Percentiles rank a stretch among this genome's conserved stretches.
phyloP scores from a whole-genome alignment of 805 yeast species.

The Lipomyces lipofer region DNA sequence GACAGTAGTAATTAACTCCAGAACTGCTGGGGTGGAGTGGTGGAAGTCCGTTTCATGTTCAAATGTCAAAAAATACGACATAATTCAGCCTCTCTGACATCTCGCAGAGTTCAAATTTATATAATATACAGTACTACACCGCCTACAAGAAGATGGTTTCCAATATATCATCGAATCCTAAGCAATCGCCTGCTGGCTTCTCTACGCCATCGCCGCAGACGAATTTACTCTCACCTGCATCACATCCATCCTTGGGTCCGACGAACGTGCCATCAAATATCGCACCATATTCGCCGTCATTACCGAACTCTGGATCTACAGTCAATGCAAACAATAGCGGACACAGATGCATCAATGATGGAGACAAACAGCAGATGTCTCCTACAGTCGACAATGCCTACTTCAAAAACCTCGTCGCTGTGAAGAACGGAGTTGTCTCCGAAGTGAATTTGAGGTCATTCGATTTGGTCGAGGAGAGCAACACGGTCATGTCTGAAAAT shows the following conservation, averaged over 20 bases:
- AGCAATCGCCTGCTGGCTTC: conserved; percentile 17
- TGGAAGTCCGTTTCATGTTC: no score
- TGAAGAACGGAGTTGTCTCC: conserved; percentile 12
- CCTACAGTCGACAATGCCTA: conserved; percentile 11
- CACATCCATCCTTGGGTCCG: conserved; percentile 2
- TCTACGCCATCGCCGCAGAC: conserved; percentile 21
- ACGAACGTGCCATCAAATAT: conserved; percentile 1
- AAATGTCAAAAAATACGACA: no score
- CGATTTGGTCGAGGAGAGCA: conserved; percentile 61
- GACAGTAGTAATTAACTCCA: no score
- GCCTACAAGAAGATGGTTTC: not conserved
- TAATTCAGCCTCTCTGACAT: no score
- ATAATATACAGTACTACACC: no score
- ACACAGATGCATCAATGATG: no score
- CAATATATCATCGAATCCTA: not conserved
- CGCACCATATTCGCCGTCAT: conserved; percentile 1
- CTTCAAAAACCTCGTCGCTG: conserved; percentile 25
- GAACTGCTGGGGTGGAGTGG: no score
- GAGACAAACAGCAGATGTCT: no score
- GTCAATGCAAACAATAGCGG: no score
- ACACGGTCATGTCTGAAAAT: conserved; percentile 48
- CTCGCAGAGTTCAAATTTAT: no score
- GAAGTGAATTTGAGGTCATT: conserved; percentile 49
- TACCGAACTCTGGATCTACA: no score
- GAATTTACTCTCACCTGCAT: conserved; percentile 13